Base-by-base conservation (phyloP, 345 rosid genomes). In the Gossypium mustelinum region DNA sequence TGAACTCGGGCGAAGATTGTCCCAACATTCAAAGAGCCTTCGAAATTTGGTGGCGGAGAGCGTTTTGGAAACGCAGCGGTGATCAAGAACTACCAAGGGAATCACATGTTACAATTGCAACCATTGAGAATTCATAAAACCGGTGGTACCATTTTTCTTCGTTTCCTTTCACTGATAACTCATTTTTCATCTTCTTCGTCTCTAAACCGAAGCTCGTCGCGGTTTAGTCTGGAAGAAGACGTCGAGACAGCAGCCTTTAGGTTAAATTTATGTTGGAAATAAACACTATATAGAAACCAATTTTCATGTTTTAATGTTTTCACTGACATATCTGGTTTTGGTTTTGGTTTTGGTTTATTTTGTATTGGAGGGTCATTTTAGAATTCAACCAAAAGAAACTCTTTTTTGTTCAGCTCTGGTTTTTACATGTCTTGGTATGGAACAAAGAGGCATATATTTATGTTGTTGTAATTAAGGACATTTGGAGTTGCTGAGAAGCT, bases 11-110 rank as follows among this genome's bases (percentile, higher is more conserved):
- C 8, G 98, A 95, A 75, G 97, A 95, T 70, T 95, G 99, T 79
- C 99, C 99, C 2, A 95, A 95, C 79, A 90, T 95, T 43, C 97
- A 95, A 79, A 85, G 92, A 82, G 99, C 97, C 10, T 95, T 95
- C 44, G 98, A 93, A 73, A 83, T 93, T 61, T 95, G 99, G 99
- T 95, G 99, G 99, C 86, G 93, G 83, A 83, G 99, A 77, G 94
- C 99, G 0, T 95, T 95, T 67, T 92, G 92, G 92, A 84, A 87
- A 85, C 86, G 94, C 65, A 87, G 61, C 70, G 90, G 86, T 22
- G 92, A 89, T 76, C 91, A 80, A 57, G 90, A 84, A 81, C 87
- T 70, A 51, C 82, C 86, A 27, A 80, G 81, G 73, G 85, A 87
- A 52, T 77, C 93, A 48, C 86, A 90, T 78, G 68, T 90, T 68